A percentile compares a stretch with the other conserved stretches of the same genome.
Evolutionary conservation across 208 protist genomes (phyloP).

Genomic region (Leishmania turanica): DNA sequence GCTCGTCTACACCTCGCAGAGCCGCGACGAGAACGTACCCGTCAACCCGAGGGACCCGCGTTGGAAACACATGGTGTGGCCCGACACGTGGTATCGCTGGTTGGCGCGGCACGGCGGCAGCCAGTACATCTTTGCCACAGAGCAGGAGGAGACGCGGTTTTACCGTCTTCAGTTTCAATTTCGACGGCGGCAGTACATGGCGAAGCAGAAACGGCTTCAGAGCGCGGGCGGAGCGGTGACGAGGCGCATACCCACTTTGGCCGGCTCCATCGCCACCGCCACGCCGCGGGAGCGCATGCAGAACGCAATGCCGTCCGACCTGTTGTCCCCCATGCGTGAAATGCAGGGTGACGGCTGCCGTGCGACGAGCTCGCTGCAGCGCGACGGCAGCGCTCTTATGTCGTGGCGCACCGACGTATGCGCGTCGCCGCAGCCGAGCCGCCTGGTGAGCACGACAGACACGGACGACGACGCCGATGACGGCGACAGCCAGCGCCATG

Average conservation of each 20-base stretch:
- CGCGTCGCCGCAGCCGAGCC: slow-evolving; percentile 20
- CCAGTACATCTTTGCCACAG: slow-evolving; percentile 88
- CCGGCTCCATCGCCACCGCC: background rate
- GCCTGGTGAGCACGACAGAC: background rate
- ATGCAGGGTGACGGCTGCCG: background rate
- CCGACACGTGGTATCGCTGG: slow-evolving; percentile 85
- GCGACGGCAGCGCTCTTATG: background rate
- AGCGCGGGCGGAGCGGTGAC: background rate
- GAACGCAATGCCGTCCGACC: background rate
- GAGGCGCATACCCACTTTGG: background rate
- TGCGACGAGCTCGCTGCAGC: background rate
- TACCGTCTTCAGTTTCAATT: slow-evolving; percentile 78
- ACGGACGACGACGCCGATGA: background rate
- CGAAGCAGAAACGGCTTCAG: slow-evolving; percentile 42
- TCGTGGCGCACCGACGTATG: slow-evolving; percentile 18
- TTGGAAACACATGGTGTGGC: slow-evolving; percentile 90
- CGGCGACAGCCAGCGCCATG: background rate
- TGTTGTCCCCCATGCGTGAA: background rate
- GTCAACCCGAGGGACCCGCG: slow-evolving; percentile 66
- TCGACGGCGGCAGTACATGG: slow-evolving; percentile 62
- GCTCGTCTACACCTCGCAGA: slow-evolving; percentile 81
- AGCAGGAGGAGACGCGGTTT: slow-evolving; percentile 74
- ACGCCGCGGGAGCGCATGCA: slow-evolving; percentile 6
- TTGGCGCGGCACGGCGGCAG: slow-evolving; percentile 84
- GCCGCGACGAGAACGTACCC: slow-evolving; percentile 56